phyloP scores from a whole-genome alignment of 345 rosid genomes.

The Salix suchowensis region DNA sequence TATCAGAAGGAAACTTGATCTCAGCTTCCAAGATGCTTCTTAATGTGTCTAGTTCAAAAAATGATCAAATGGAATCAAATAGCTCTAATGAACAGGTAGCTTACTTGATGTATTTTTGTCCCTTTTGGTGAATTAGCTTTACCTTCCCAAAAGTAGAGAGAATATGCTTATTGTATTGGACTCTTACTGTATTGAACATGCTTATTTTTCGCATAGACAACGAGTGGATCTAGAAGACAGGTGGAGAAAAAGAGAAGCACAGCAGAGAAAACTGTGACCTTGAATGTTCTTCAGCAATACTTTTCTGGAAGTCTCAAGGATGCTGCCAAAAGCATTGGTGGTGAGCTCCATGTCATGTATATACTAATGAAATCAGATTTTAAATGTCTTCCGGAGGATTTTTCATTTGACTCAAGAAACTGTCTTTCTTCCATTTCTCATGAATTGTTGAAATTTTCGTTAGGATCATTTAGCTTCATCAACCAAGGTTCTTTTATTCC shows the following conservation, averaged over 20 bases:
- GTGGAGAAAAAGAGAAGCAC: slow-evolving; percentile 66
- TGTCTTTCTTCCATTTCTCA: neutral
- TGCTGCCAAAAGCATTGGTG: slow-evolving; percentile 90
- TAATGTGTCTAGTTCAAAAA: slow-evolving; percentile 31
- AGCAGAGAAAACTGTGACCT: slow-evolving; percentile 81
- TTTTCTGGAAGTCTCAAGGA: slow-evolving; percentile 86
- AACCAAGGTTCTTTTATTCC: neutral
- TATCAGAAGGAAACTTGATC: slow-evolving; percentile 31
- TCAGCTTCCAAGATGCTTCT: slow-evolving; percentile 26
- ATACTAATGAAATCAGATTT: neutral
- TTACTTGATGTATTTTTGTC: neutral
- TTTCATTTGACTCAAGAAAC: neutral
- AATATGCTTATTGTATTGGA: neutral
- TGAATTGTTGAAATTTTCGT: neutral
- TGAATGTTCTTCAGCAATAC: slow-evolving; percentile 75
- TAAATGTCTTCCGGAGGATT: neutral
- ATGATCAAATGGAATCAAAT: slow-evolving; percentile 30
- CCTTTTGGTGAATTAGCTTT: slow-evolving; percentile 9
- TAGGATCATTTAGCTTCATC: neutral
- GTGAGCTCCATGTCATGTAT: slow-evolving; percentile 35
- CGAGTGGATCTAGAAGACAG: slow-evolving; percentile 35
- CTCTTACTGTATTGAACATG: neutral
- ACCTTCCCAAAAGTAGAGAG: neutral
- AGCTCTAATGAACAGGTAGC: slow-evolving; percentile 47
- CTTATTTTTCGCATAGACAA: slow-evolving; percentile 31